These are phyloP conservation scores for Yarrowia sp. DNA, from an alignment of 805 yeast genomes.

Conservation along the genomic window DNA sequence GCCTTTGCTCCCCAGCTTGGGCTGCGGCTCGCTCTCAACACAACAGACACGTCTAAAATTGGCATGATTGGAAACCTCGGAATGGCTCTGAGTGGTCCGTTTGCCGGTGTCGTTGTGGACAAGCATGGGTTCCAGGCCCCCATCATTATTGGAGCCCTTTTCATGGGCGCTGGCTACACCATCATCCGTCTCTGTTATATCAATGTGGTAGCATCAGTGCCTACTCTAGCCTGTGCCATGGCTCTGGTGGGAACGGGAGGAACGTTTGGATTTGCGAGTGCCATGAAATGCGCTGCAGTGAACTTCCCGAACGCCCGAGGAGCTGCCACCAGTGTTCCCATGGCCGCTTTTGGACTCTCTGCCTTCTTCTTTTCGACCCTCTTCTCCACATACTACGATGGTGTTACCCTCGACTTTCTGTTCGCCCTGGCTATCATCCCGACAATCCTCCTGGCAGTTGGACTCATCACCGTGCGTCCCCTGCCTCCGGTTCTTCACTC, in stretches of 20 bases:
- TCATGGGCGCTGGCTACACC: slow-evolving; percentile 34
- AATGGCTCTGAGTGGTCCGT: slow-evolving; percentile 61
- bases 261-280: slow-evolving; percentile 60
- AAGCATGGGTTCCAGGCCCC: slow-evolving; percentile 48
- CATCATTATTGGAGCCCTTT: slow-evolving; percentile 12
- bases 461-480: slow-evolving; percentile 29
- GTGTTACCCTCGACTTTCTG: slow-evolving; percentile 56
- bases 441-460: slow-evolving; percentile 47
- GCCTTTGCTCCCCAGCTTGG: slow-evolving; percentile 80
- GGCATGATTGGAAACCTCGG: slow-evolving; percentile 71
- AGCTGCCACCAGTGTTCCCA: slow-evolving; percentile 20
- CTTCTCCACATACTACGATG: slow-evolving; percentile 53
- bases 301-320: slow-evolving; percentile 51
- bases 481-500: slow-evolving; percentile 2
- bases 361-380: slow-evolving; percentile 64
- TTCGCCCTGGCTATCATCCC: slow-evolving; percentile 44
- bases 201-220: slow-evolving; percentile 39
- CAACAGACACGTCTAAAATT: slow-evolving; percentile 59
- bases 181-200: slow-evolving; percentile 52
- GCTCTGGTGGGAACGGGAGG: slow-evolving; percentile 66
- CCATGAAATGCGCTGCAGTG: slow-evolving; percentile 71
- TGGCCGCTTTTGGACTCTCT: slow-evolving; percentile 23
- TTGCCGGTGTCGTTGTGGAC: slow-evolving; percentile 67
- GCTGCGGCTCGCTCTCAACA: slow-evolving; percentile 52
- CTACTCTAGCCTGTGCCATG: slow-evolving; percentile 47